Percentiles rank a stretch among this genome's conserved stretches.
phyloP scores from a whole-genome alignment of 768 basidiomycete genomes.

The Lactifluus hygrophoroides region DNA sequence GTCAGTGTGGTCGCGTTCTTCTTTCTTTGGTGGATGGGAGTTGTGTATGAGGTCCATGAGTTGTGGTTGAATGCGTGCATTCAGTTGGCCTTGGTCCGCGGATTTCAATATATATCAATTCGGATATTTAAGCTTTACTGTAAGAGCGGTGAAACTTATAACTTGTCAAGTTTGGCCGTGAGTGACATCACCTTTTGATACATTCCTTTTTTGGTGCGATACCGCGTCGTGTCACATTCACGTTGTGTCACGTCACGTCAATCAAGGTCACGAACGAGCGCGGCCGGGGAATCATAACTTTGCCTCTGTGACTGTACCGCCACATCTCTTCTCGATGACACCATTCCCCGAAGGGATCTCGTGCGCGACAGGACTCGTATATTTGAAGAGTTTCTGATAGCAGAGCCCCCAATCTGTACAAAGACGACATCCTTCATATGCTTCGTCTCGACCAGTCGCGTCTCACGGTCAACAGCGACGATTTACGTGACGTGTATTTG shows the following conservation, averaged over 20 bases:
- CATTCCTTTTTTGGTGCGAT: too few relatives aligned
- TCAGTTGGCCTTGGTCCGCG: too few relatives aligned
- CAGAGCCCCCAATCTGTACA: constrained; percentile 59
- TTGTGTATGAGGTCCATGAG: too few relatives aligned
- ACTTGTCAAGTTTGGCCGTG: too few relatives aligned
- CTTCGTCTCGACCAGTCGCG: constrained; percentile 76
- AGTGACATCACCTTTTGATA: too few relatives aligned
- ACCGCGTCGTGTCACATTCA: constrained; percentile 21
- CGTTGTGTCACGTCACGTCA: constrained; percentile 13
- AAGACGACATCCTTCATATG: constrained; percentile 76
- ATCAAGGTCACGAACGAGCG: neutral
- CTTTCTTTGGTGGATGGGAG: too few relatives aligned
- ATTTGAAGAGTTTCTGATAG: constrained; percentile 77
- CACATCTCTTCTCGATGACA: constrained; percentile 40
- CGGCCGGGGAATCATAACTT: neutral
- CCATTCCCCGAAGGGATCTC: constrained; percentile 59
- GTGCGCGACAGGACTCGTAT: constrained; percentile 67
- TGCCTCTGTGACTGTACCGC: neutral
- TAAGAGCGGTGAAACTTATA: neutral
- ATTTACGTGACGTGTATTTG: constrained; percentile 82
- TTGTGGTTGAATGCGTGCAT: too few relatives aligned
- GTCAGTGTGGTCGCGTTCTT: too few relatives aligned
- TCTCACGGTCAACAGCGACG: constrained; percentile 92
- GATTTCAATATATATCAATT: neutral
- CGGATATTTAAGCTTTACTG: neutral